These are phyloP conservation scores for Nicotiana knightiana DNA, from an alignment of 257 asterid genomes.

Conservation along the genomic window DNA sequence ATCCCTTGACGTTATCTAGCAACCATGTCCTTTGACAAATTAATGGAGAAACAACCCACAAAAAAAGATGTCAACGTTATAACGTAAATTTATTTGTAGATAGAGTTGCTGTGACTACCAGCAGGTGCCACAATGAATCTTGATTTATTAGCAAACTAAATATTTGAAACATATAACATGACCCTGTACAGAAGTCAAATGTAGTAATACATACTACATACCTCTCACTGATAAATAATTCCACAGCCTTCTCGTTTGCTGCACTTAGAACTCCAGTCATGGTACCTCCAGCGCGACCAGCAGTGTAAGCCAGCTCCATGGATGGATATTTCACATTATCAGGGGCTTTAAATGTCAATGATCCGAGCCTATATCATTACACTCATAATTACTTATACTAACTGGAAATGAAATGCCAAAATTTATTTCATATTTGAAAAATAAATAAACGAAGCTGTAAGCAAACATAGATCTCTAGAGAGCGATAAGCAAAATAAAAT, in stretches of 20 bases:
- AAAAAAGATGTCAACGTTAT: not conserved
- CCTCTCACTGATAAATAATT: slow-evolving; percentile 78
- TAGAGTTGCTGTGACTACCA: not conserved
- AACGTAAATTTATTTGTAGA: not conserved
- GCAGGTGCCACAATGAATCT: not conserved
- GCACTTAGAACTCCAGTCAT: slow-evolving; percentile 99
- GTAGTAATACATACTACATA: slow-evolving; percentile 26
- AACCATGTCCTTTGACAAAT: not conserved
- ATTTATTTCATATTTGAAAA: not conserved
- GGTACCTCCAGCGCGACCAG: slow-evolving; percentile 98
- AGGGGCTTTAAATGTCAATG: slow-evolving; percentile 77
- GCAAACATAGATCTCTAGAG: not conserved
- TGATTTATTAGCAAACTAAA: not conserved
- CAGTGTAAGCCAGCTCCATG: slow-evolving; percentile 94
- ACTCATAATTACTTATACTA: not conserved
- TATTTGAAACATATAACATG: not conserved
- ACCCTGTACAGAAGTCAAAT: not conserved
- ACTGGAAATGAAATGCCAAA: not conserved
- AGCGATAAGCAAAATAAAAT: not conserved
- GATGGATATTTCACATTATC: slow-evolving; percentile 97
- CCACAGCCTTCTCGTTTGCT: slow-evolving; percentile 99
- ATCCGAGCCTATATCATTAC: slow-evolving; percentile 57
- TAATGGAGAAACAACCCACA: not conserved
- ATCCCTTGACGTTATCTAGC: not conserved
- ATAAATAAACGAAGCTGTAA: not conserved